A percentile compares a stretch with the other conserved stretches of the same genome.
These are phyloP conservation scores for Beta macrorhiza DNA, from an alignment of 179 eudicot species.

Conservation along the genomic window DNA sequence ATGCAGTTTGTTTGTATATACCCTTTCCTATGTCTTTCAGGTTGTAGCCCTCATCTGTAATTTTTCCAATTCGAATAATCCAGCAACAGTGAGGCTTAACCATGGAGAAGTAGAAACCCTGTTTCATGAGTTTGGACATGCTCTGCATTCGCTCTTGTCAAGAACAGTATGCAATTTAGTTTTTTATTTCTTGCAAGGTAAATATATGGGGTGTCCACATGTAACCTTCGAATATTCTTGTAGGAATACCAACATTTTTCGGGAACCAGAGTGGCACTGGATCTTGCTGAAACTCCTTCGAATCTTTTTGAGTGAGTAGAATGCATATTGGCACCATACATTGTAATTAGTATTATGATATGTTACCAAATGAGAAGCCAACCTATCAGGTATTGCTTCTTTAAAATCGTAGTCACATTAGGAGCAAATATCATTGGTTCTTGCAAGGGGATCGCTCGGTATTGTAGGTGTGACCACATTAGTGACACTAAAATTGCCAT, in stretches of 20 bases:
- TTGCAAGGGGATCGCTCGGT: constrained; percentile 5
- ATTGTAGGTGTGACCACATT: background rate
- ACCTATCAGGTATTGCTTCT: background rate
- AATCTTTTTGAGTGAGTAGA: constrained; percentile 88
- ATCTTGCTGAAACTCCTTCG: constrained; percentile 96
- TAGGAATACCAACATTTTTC: constrained; percentile 98
- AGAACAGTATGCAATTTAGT: constrained; percentile 60
- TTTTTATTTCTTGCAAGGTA: constrained; percentile 4
- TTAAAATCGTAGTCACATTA: background rate
- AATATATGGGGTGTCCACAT: background rate
- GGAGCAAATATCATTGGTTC: background rate
- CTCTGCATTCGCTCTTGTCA: constrained; percentile 93
- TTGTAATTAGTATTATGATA: background rate
- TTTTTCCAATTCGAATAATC: constrained; percentile 53
- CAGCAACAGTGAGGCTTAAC: constrained; percentile 53
- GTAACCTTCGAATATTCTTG: constrained; percentile 20
- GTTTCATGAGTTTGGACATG: constrained; percentile 98
- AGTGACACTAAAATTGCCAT: background rate
- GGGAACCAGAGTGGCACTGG: constrained; percentile 90
- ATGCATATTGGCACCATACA: background rate
- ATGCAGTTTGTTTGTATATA: constrained; percentile 14
- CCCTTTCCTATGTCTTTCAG: constrained; percentile 37
- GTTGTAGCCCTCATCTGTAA: constrained; percentile 95
- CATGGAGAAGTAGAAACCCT: constrained; percentile 96
- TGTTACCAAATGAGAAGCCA: background rate